Percentiles rank a stretch among this genome's conserved stretches.
phyloP scores from a whole-genome alignment of 2,329 filamentous ascomycete species.

The Blastomyces parvus region DNA sequence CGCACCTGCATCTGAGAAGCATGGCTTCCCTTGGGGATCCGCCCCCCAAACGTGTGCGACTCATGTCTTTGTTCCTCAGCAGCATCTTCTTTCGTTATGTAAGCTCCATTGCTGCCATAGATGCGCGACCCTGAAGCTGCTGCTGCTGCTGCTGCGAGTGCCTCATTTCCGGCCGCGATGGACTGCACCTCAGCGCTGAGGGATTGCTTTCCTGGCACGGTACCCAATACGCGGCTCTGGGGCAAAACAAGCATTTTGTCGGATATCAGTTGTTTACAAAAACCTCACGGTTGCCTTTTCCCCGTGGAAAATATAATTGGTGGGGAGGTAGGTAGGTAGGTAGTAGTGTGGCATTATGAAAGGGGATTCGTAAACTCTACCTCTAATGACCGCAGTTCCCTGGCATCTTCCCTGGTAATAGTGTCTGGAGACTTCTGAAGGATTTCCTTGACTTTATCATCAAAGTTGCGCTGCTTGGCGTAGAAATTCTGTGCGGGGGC shows the following conservation, averaged over 20 bases:
- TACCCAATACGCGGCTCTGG: neutral
- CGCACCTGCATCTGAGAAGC: conserved; percentile 2
- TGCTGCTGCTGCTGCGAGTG: neutral
- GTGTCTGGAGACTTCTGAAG: neutral
- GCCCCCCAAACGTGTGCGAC: neutral
- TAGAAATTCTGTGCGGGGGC: neutral
- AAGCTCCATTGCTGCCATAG: neutral
- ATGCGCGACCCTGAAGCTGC: neutral
- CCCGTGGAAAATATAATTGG: neutral
- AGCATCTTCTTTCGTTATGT: conserved; percentile 4
- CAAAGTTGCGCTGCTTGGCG: conserved; percentile 5
- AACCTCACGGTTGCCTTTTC: neutral
- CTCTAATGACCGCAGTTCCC: neutral
- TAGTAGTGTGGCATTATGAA: neutral
- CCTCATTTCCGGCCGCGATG: conserved; percentile 3
- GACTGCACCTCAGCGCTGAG: conserved; percentile 8
- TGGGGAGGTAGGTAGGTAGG: neutral
- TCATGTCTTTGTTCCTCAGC: conserved; percentile 6
- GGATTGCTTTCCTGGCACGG: neutral
- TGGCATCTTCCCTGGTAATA: conserved; percentile 2
- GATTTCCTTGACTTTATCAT: conserved; percentile 9
- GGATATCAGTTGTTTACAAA: neutral
- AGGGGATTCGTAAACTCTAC: neutral
- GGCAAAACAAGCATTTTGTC: neutral
- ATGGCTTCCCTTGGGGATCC: neutral